Evolutionary conservation across 805 yeast species (phyloP).

Genomic region (Teunomyces stri): DNA sequence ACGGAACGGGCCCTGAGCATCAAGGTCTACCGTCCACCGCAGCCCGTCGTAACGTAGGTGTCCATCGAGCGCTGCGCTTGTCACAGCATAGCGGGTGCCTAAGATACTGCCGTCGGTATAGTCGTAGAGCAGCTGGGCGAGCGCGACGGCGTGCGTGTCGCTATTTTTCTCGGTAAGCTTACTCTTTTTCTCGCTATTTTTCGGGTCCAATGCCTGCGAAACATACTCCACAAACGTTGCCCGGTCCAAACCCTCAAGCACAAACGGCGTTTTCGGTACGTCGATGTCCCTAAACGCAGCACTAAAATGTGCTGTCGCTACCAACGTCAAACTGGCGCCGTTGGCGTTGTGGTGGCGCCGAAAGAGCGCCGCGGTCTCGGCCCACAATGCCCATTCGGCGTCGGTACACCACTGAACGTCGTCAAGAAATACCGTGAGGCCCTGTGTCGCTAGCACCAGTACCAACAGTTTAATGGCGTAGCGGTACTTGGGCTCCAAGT

Average conservation of each 20-base stretch:
- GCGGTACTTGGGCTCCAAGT: slow-evolving; percentile 41
- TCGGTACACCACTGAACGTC: slow-evolving; percentile 45
- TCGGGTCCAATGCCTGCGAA: background rate
- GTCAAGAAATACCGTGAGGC: slow-evolving; percentile 45
- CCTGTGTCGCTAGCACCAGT: slow-evolving; percentile 39
- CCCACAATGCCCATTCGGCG: slow-evolving; percentile 26
- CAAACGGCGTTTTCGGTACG: background rate
- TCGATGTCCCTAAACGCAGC: background rate
- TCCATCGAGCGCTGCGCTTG: slow-evolving; percentile 2
- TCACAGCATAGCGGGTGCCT: slow-evolving; percentile 10
- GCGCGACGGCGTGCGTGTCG: background rate
- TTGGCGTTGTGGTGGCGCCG: slow-evolving; percentile 9
- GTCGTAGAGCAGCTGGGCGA: slow-evolving; percentile 8
- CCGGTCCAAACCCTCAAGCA: background rate
- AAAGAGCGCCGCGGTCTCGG: slow-evolving; percentile 25
- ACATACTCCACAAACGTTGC: background rate
- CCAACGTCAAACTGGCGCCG: slow-evolving; percentile 8
- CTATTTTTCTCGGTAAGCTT: too few relatives aligned
- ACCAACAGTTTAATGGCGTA: slow-evolving; percentile 42
- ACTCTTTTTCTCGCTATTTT: too few relatives aligned
- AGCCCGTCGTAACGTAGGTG: background rate
- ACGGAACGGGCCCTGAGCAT: too few relatives aligned
- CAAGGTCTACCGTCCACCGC: background rate
- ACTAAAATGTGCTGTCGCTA: slow-evolving; percentile 5
- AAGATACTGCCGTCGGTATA: slow-evolving; percentile 18